These are phyloP conservation scores for Medicago truncatula DNA, from an alignment of 306 rosid genomes.

Conservation along the genomic window MtrunA17r5.0-ANR NC_053044.1:50808501-50809000, in stretches of 20 bases:
- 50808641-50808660: background rate
- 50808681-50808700: slow-evolving; percentile 57
- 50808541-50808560: background rate
- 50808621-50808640: background rate
- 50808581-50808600: background rate
- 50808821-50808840: slow-evolving; percentile 45
- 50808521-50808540: background rate
- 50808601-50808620: background rate
- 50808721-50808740: slow-evolving; percentile 99
- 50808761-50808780: slow-evolving; percentile 72
- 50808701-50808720: slow-evolving; percentile 98
- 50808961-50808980: slow-evolving; percentile 24
- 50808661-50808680: background rate
- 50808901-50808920: background rate
- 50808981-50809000: slow-evolving; percentile 10
- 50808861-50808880: slow-evolving; percentile 41
- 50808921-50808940: slow-evolving; percentile 1
- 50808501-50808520: background rate
- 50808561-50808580: background rate
- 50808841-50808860: slow-evolving; percentile 44
- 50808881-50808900: slow-evolving; percentile 2
- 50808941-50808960: background rate
- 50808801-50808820: slow-evolving; percentile 51
- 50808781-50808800: slow-evolving; percentile 77
- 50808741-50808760: slow-evolving; percentile 90